Evolutionary conservation across 1,284 basidiomycete species (phyloP), one percentile per base, ranked within the genome.

Genomic region (Trametes versicolor): DNA sequence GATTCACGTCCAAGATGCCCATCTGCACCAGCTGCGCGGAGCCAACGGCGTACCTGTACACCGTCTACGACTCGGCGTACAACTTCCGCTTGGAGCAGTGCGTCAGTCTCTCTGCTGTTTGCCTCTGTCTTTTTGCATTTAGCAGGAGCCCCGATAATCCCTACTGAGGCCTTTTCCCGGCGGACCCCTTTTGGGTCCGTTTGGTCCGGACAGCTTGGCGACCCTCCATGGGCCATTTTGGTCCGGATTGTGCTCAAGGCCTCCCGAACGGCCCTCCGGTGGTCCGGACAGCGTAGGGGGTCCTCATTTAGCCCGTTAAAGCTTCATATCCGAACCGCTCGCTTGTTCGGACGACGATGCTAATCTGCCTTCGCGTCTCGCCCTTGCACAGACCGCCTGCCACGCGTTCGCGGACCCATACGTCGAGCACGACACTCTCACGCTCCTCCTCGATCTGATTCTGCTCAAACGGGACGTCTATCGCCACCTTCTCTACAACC

Each of bases 401-500:
- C 82, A 84, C 59, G 79, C 81, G 13, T 95, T 97, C 73, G 91
- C 91, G 0, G 96, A 98, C 76, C 94, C 93, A 63, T 94, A 97
- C 70, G 93, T 97, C 65, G 95, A 97, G 74, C 92, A 96, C 69
- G 94, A 96, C 69, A 80, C 84, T 0, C 80, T 96, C 57, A 89
- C 90, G 0, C 81, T 97, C 23, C 78, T 95, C 1, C 83, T 97
- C 50, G 96, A 97, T 77, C 82, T 97, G 10, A 92, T 97, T 59
- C 83, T 97, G 29, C 85, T 97, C 49, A 97, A 97, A 76, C 84
- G 93, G 23, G 89, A 89, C 25, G 95, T 97, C 1, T 97, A 93
- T 75, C 83, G 94, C 15, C 96, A 98, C 79, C 79, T 98, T 27
- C 80, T 98, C n/a, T 97, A 94, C 76, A 98, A 98, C 73, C 83